Base-by-base conservation (phyloP, 2,329 filamentous ascomycete species). In the Coniella lustricola region DNA sequence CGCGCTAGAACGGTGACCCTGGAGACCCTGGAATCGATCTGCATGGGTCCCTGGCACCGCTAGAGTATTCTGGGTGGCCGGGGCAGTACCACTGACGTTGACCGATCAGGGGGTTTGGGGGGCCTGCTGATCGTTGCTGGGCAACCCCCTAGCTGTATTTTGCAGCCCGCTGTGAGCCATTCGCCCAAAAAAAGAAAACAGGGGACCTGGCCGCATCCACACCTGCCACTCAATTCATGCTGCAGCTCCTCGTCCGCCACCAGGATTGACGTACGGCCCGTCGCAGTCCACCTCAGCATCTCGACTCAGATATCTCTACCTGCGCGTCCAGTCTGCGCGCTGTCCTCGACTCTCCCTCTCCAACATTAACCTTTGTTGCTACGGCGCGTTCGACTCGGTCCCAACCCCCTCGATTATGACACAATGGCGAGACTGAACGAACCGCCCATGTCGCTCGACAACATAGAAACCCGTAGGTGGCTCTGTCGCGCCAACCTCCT, bases 341-440 rank as follows among this genome's bases (percentile, higher is more conserved):
- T n/a, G n/a, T 17, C 36, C 10, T 12, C 14, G 4, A 33, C 4
- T 7, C 14, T n/a, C 14, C 18, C 14, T 12, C 12, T 32, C 16
- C 36, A 18, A 17, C 14, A 25, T 38, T 5, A n/a, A 40, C 7
- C 35, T 44, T 50, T 49, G 36, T 34, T 37, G 20, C 42, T 43
- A 50, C 39, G 10, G 25, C 25, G 25, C 25, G 25, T 29, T 10
- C 25, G 25, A 29, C 25, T 29, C 25, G 25, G 25, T 10, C 25
- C 25, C 25, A 29, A 29, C 25, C 25, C 25, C 10, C 34, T 53
- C 42, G 42, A 59, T 50, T 56, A 66, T 68, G 72, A 71, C 64
- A 67, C 60, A 39, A 91, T 91, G 87, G 87, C 87, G 69, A 79
- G 86, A 70, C 76, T 91, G 58, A 90, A 90, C 70, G 86, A 90